Evolutionary conservation across 345 rosid genomes (phyloP), one percentile per base, ranked within the genome.

Genomic region (Eucalyptus lansdowneana): DNA sequence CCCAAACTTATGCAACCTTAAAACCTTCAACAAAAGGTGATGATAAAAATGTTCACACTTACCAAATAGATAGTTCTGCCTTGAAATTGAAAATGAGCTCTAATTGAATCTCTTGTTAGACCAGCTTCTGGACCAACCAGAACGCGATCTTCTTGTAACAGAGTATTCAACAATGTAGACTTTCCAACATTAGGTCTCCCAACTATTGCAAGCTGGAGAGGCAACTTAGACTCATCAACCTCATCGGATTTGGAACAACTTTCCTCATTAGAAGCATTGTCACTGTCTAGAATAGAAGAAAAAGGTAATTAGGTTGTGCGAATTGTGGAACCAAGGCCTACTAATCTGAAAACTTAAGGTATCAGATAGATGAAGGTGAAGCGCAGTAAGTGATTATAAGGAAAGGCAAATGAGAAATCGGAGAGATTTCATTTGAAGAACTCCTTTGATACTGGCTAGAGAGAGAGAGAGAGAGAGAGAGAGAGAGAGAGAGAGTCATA

Each of bases 41-140:
- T 53, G 49, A 45, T 31, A 44, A 29, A 86, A 56, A 89, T 87
- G 69, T 72, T 14, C 44, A 89, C 49, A 83, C 93, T 60, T 93
- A 97, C 99, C 97, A 97, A 87, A 93, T 95, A 97, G 86, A 97
- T 90, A 22, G 94, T 96, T 93, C 99, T 96, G 50, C 96, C 99
- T 90, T 95, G 93, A 94, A 88, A 96, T 86, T 97, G 89, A 90
- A 97, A 97, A 81, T 95, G 95, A 53, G 95, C 97, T 93, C 99
- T 95, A 90, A 97, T 93, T 89, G 99, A 95, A 94, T 97, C 99
- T 93, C 99, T 93, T 14, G 99, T 97, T 91, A 97, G 94, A 90
- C 99, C 99, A 90, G 97, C 97, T 91, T 97, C 98, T 56, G 99
- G 99, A 91, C 99, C 99, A 54, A 97, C 99, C 90, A 97, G 91